Percentiles rank a stretch among this genome's conserved stretches.
Conservation (phyloP, 495 filamentous ascomycete species). For the Cudoniella acicularis region DNA sequence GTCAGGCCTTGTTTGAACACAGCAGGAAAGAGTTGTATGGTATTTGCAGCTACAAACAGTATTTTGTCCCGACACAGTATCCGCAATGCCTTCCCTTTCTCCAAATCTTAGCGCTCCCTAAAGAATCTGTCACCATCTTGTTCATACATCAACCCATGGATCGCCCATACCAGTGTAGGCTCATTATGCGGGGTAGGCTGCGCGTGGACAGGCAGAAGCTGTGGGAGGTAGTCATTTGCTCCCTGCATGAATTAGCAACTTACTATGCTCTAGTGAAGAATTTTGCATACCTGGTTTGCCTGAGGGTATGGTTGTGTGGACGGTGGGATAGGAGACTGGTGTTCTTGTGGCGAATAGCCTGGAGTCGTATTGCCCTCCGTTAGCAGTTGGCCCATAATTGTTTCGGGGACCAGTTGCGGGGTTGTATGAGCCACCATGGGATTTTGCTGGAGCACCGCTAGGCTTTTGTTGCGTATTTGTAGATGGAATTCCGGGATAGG, state of each 20-base stretch:
- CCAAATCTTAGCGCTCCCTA: background rate
- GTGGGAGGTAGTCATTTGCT: background rate
- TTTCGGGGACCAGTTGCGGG: background rate
- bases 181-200: background rate
- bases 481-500: too few species aligned
- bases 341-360: background rate
- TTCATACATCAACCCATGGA: background rate
- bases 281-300: background rate
- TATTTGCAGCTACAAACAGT: background rate
- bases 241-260: too few species aligned
- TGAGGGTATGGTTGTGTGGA: background rate
- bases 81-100: background rate
- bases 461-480: background rate
- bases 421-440: background rate
- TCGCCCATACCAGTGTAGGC: background rate
- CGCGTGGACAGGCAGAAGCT: background rate
- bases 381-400: background rate
- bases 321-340: background rate
- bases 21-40: background rate
- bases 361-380: conserved; percentile 1
- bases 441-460: background rate
- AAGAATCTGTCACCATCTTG: background rate
- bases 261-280: too few species aligned
- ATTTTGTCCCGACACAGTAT: background rate
- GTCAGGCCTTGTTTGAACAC: background rate